phyloP scores from a whole-genome alignment of 352 stramenopile species.

The Globisporangium perplexum region DNA sequence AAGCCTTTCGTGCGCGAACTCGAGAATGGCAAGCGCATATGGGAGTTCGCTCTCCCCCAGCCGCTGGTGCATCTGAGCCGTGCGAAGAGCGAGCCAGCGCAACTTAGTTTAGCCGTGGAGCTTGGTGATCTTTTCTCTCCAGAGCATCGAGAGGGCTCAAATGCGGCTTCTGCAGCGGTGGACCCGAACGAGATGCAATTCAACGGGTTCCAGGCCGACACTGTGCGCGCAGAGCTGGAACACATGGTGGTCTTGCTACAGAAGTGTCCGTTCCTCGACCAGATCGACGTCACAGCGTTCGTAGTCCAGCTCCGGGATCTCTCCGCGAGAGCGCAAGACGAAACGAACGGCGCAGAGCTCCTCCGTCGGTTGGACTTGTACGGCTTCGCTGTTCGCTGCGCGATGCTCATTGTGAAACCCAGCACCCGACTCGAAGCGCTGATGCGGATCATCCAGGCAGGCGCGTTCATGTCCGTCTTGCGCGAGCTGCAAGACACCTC shows the following conservation, averaged over 20 bases:
- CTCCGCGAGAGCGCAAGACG: conserved; percentile 15
- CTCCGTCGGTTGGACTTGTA: conserved; percentile 25
- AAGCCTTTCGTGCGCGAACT: conserved; percentile 31
- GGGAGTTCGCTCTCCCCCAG: conserved; percentile 30
- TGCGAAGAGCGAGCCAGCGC: background rate
- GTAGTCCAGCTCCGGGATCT: conserved; percentile 45
- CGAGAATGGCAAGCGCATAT: conserved; percentile 23
- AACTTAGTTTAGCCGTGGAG: conserved; percentile 1
- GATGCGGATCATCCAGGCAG: conserved; percentile 32
- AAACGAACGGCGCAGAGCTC: conserved; percentile 10
- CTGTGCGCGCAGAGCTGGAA: conserved; percentile 19
- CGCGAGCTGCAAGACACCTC: conserved; percentile 29
- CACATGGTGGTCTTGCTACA: conserved; percentile 36
- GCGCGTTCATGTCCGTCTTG: conserved; percentile 35
- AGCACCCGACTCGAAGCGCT: conserved; percentile 30
- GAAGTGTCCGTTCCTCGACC: conserved; percentile 54
- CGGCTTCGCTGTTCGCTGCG: conserved; percentile 37
- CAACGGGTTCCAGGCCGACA: conserved; percentile 13
- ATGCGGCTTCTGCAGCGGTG: background rate
- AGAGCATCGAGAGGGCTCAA: background rate
- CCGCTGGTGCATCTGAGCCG: conserved; percentile 15
- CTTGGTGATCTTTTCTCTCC: background rate
- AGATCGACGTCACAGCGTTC: conserved; percentile 42
- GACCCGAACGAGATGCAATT: conserved; percentile 15
- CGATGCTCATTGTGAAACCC: conserved; percentile 39